A percentile compares a stretch with the other conserved stretches of the same genome.
Conservation (phyloP, 129 eudicot species). For the Helianthus annuus region HanXRQr2.0-SUNRISE NC_035447.2:59497745-59498244, state of each 20-base stretch:
- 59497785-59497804: not conserved
- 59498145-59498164: not conserved
- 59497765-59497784: not conserved
- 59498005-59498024: no score
- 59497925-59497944: not conserved
- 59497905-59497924: not conserved
- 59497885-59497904: not conserved
- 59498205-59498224: conserved; percentile 67
- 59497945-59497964: not conserved
- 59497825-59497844: not conserved
- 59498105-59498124: not conserved
- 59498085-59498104: not conserved
- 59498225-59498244: conserved; percentile 97
- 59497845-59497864: not conserved
- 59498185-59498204: not conserved
- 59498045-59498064: not conserved
- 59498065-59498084: not conserved
- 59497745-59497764: not conserved
- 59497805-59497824: not conserved
- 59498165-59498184: not conserved
- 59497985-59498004: not conserved
- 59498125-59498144: not conserved
- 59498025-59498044: not conserved
- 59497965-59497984: not conserved
- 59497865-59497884: not conserved